phyloP scores from a whole-genome alignment of 148 eudicot species.

The Heliamphora exappendiculata region DNA sequence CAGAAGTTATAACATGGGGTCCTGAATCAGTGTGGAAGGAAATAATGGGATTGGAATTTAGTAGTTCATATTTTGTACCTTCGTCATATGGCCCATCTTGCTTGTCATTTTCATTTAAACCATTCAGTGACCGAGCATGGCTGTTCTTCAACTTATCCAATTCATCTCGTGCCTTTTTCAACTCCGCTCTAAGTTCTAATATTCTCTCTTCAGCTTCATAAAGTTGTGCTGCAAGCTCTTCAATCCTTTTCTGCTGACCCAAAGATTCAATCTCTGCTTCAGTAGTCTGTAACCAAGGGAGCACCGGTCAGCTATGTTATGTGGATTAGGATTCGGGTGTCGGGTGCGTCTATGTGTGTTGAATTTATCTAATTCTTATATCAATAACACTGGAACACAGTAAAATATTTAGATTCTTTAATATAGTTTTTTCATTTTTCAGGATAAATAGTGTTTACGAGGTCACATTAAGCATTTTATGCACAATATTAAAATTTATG shows the following conservation, averaged over 20 bases:
- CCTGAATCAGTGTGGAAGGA: constrained; percentile 10
- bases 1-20: constrained; percentile 1
- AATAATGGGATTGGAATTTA: constrained; percentile 9
- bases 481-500: no score
- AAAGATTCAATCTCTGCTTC: constrained; percentile 52
- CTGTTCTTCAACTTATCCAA: constrained; percentile 31
- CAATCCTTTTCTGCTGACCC: constrained; percentile 66
- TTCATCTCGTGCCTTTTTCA: constrained; percentile 43
- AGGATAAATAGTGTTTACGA: no score
- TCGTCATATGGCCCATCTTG: no score
- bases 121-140: constrained; percentile 20
- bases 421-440: no score
- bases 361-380: no score
- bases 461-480: no score
- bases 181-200: constrained; percentile 63
- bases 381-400: no score
- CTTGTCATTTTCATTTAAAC: constrained; percentile 1
- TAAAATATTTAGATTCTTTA: no score
- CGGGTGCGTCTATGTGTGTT: no score
- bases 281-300: constrained; percentile 50
- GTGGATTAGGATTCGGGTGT: no score
- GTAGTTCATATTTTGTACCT: background rate
- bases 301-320: no score
- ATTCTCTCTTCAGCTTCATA: constrained; percentile 96
- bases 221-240: constrained; percentile 94